phyloP scores from a whole-genome alignment of 139 green algal genomes.

The Pseudopediastrum boryanum region DNA sequence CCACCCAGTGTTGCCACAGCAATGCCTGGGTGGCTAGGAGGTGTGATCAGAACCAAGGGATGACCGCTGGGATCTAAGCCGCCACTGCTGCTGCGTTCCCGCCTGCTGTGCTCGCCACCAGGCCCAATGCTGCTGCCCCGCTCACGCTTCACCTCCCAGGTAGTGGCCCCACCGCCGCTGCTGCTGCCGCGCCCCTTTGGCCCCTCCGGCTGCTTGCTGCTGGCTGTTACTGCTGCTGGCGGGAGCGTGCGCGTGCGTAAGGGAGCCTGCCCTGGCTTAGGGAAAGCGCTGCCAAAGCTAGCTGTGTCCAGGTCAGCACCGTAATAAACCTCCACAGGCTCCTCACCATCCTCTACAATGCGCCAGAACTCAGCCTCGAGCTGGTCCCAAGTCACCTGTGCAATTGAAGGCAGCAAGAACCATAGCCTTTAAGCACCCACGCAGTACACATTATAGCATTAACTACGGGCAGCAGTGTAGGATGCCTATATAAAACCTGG shows the following conservation, averaged over 20 bases:
- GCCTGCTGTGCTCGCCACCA: conserved; percentile 1
- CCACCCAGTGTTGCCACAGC: too few relatives aligned
- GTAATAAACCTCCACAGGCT: conserved; percentile 80
- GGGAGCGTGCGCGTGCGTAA: background rate
- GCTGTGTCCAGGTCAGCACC: conserved; percentile 81
- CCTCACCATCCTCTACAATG: conserved; percentile 81
- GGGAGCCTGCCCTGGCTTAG: background rate
- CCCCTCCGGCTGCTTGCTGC: conserved; percentile 12
- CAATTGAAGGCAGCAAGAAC: too few relatives aligned
- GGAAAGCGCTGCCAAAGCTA: conserved; percentile 67
- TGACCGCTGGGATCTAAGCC: too few relatives aligned
- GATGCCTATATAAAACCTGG: too few relatives aligned
- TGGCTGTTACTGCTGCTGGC: background rate
- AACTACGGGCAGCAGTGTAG: too few relatives aligned
- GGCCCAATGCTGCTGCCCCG: background rate
- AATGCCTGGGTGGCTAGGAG: too few relatives aligned
- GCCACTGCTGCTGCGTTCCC: background rate
- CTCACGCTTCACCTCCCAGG: background rate
- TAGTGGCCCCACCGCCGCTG: background rate
- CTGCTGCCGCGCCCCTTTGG: conserved; percentile 7
- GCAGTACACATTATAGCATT: too few relatives aligned
- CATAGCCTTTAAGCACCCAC: too few relatives aligned
- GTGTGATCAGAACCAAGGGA: too few relatives aligned
- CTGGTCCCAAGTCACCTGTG: conserved; percentile 50
- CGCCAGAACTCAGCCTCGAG: conserved; percentile 88